A percentile compares a stretch with the other conserved stretches of the same genome.
Evolutionary conservation across 2,329 filamentous ascomycete species (phyloP).

Genomic region (Anisogramma anomala): DNA sequence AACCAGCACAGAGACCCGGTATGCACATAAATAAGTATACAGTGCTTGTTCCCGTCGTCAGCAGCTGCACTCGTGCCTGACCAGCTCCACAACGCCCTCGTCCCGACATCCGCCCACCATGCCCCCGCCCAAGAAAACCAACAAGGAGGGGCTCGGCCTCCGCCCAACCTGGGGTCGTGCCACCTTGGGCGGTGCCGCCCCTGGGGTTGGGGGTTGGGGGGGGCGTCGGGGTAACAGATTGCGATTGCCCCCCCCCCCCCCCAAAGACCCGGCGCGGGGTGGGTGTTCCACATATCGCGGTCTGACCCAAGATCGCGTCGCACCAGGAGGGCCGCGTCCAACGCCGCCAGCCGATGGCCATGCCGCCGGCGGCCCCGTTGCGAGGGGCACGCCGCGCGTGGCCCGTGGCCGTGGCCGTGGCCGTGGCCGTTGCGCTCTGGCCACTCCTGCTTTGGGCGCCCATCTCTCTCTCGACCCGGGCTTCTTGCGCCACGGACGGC

Average conservation of each 20-base stretch:
- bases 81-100: neutral
- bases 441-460: too few relatives aligned
- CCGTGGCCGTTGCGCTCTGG: too few relatives aligned
- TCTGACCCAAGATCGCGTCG: conserved; percentile 11
- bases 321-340: conserved; percentile 6
- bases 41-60: neutral
- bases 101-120: neutral
- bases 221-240: too few relatives aligned
- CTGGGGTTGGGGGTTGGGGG: too few relatives aligned
- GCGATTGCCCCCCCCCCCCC: too few relatives aligned
- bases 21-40: neutral
- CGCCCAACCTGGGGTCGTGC: too few relatives aligned
- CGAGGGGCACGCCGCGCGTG: too few relatives aligned
- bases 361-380: too few relatives aligned
- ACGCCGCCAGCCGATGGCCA: neutral
- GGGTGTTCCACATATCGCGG: conserved; percentile 10
- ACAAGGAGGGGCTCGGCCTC: too few relatives aligned
- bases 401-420: too few relatives aligned
- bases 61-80: conserved; percentile 4
- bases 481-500: conserved; percentile 1
- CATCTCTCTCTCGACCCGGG: too few relatives aligned
- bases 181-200: neutral
- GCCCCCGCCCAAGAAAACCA: too few relatives aligned
- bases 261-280: neutral
- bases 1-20: conserved; percentile 4